Conservation (phyloP, 306 rosid genomes). For the Abrus pulchellus region DNA sequence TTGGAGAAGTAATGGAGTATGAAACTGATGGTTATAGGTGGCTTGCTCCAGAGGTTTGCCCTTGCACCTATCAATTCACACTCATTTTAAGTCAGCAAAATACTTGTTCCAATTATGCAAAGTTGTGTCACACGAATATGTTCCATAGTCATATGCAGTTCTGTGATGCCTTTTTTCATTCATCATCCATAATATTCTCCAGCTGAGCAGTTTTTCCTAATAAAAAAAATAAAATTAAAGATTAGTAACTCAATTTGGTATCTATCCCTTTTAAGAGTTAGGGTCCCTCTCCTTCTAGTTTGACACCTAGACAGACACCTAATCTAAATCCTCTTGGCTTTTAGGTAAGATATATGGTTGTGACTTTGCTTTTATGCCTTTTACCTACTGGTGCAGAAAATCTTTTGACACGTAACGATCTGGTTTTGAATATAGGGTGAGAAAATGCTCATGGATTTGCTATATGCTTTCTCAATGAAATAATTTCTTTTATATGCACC, state of each 20-base stretch:
- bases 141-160: slow-evolving; percentile 24
- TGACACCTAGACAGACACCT: slow-evolving; percentile 26
- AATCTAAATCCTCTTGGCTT: slow-evolving; percentile 34
- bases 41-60: slow-evolving; percentile 98
- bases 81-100: slow-evolving; percentile 40
- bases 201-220: slow-evolving; percentile 21
- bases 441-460: slow-evolving; percentile 28
- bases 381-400: slow-evolving; percentile 22
- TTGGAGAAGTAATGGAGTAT: slow-evolving; percentile 87
- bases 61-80: slow-evolving; percentile 52
- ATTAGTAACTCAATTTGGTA: slow-evolving; percentile 20
- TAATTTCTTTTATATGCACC: background rate
- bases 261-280: slow-evolving; percentile 20
- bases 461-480: slow-evolving; percentile 13
- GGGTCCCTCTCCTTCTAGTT: slow-evolving; percentile 38
- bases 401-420: slow-evolving; percentile 13
- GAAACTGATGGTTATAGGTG: slow-evolving; percentile 97
- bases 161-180: slow-evolving; percentile 35
- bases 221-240: slow-evolving; percentile 13
- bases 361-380: slow-evolving; percentile 6
- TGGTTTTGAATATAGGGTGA: slow-evolving; percentile 7
- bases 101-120: slow-evolving; percentile 35
- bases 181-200: slow-evolving; percentile 39
- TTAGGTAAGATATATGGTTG: slow-evolving; percentile 32
- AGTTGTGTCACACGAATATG: slow-evolving; percentile 34